phyloP scores from a whole-genome alignment of 768 basidiomycete species.

The Boletus subparvulus region DNA sequence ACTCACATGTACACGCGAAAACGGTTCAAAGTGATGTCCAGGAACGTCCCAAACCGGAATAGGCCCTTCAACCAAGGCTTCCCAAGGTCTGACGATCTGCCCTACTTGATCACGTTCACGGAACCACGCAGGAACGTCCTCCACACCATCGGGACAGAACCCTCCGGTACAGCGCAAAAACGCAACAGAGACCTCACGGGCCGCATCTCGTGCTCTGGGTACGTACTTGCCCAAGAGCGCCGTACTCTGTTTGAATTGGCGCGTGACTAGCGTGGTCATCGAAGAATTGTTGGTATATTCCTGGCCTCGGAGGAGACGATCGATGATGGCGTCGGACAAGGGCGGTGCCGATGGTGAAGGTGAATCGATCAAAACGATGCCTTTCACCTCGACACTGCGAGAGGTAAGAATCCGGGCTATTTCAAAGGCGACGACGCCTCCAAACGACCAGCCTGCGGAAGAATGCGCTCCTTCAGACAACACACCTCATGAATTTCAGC shows the following conservation, averaged over 20 bases:
- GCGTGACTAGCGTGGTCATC: constrained; percentile 38
- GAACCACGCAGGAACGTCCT: constrained; percentile 52
- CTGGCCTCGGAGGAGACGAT: constrained; percentile 41
- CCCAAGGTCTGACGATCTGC: constrained; percentile 47
- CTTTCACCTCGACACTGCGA: constrained; percentile 46
- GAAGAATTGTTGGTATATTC: constrained; percentile 29
- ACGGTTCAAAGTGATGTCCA: constrained; percentile 65
- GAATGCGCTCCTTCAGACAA: neutral
- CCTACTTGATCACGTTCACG: constrained; percentile 38
- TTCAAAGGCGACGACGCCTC: constrained; percentile 71
- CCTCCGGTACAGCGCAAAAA: constrained; percentile 55
- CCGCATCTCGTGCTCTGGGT: constrained; percentile 30
- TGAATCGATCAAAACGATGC: constrained; percentile 66
- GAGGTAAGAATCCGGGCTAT: constrained; percentile 47
- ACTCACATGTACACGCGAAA: constrained; percentile 51
- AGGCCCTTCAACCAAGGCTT: constrained; percentile 35
- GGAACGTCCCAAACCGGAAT: constrained; percentile 55
- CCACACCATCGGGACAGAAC: constrained; percentile 35
- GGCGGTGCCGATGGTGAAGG: constrained; percentile 55
- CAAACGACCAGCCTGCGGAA: constrained; percentile 71
- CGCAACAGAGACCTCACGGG: constrained; percentile 36
- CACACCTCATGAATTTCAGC: neutral
- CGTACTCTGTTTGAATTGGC: constrained; percentile 52
- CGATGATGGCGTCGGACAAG: constrained; percentile 50
- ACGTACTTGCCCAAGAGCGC: constrained; percentile 48